Percentiles rank a stretch among this genome's conserved stretches.
These are phyloP conservation scores for Erodium chrysanthum DNA, from an alignment of 441 rosid genomes.

Conservation along the genomic window DNA sequence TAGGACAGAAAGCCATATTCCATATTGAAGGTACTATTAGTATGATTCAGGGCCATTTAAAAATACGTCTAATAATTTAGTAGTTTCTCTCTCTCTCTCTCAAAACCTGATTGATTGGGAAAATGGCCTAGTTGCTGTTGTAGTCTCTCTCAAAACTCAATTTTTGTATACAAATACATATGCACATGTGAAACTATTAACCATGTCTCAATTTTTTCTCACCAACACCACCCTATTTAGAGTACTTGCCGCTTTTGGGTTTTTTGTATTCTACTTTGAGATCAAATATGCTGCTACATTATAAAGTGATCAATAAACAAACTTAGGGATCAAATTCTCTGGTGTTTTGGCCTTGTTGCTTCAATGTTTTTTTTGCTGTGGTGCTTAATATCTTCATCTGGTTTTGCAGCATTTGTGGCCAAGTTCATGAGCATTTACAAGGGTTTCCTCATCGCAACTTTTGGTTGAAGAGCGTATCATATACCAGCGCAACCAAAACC, in stretches of 20 bases:
- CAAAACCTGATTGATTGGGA: not conserved
- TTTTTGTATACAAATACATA: not conserved
- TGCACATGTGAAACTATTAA: not conserved
- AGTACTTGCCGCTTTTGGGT: not conserved
- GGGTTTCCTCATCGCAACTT: conserved; percentile 61
- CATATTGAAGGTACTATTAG: conserved; percentile 74
- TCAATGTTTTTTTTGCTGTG: not conserved
- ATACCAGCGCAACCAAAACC: not conserved
- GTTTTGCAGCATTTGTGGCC: conserved; percentile 67
- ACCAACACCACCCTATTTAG: not conserved
- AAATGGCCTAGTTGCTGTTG: too few species aligned
- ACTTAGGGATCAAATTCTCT: not conserved
- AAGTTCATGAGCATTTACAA: conserved; percentile 87
- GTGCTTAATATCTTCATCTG: not conserved
- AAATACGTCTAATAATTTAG: not conserved
- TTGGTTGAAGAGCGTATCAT: conserved; percentile 39
- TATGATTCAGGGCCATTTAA: not conserved
- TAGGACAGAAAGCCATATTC: conserved; percentile 88
- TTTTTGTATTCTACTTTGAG: not conserved
- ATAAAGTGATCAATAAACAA: not conserved
- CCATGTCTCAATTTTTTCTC: not conserved
- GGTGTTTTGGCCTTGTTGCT: not conserved
- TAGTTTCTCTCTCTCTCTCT: not conserved
- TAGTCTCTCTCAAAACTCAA: too few species aligned
- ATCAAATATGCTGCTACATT: not conserved